Conservation (phyloP, 371 early-diverging fungal species). For the Rhizopus arrhizus region DNA sequence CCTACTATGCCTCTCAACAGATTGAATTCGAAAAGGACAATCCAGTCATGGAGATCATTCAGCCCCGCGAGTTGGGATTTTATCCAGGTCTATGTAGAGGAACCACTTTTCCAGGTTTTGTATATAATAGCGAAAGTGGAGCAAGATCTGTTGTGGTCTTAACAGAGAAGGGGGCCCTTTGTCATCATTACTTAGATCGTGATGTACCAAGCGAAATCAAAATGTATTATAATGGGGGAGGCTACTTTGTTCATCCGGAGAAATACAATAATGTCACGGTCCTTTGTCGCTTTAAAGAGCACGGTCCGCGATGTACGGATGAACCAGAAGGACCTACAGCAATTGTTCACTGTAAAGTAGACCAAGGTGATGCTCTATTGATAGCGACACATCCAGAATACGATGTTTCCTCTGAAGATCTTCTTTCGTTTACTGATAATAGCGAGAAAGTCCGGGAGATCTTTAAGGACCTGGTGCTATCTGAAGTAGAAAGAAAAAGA, state of each 20-base stretch:
- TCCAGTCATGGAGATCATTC: constrained; percentile 63
- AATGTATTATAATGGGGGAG: constrained; percentile 83
- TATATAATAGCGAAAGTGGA: constrained; percentile 78
- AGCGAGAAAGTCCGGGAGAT: constrained; percentile 34
- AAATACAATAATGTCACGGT: constrained; percentile 49
- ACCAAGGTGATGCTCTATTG: constrained; percentile 67
- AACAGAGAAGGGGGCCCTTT: constrained; percentile 15
- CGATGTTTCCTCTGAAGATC: constrained; percentile 52
- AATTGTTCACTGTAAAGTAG: constrained; percentile 60
- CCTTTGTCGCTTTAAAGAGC: constrained; percentile 62
- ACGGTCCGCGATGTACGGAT: constrained; percentile 25
- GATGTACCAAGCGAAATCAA: constrained; percentile 22
- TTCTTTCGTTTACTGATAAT: constrained; percentile 30
- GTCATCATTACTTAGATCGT: background rate
- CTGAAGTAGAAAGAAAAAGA: constrained; percentile 49
- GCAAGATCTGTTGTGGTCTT: constrained; percentile 48
- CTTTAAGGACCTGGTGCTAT: constrained; percentile 40
- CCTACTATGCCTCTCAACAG: constrained; percentile 74
- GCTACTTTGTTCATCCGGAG: constrained; percentile 68
- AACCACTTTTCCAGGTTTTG: constrained; percentile 75
- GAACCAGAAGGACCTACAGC: constrained; percentile 43
- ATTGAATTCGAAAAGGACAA: constrained; percentile 80
- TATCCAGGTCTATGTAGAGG: constrained; percentile 74
- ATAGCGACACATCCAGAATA: constrained; percentile 80
- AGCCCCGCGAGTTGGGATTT: constrained; percentile 72